phyloP scores from a whole-genome alignment of 345 rosid genomes.

The Citrus maxima region DNA sequence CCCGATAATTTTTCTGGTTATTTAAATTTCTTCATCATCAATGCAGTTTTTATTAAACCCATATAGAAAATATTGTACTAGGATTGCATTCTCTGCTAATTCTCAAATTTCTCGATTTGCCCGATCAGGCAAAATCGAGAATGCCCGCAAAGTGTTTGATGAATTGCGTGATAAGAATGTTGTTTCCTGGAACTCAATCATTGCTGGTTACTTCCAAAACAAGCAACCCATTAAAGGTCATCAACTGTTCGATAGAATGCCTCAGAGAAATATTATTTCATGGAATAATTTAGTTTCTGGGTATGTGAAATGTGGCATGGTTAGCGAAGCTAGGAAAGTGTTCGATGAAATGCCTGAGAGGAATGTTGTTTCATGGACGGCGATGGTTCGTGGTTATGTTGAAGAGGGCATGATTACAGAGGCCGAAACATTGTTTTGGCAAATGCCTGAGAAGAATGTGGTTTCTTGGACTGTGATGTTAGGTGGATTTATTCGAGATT shows the following conservation, averaged over 20 bases:
- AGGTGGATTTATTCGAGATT: slow-evolving; percentile 59
- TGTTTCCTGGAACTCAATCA: slow-evolving; percentile 65
- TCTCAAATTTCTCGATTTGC: slow-evolving; percentile 49
- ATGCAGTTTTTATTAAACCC: slow-evolving; percentile 38
- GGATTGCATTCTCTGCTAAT: slow-evolving; percentile 17
- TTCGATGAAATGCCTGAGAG: slow-evolving; percentile 68
- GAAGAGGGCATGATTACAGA: slow-evolving; percentile 50
- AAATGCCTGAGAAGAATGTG: slow-evolving; percentile 74
- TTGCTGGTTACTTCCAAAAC: slow-evolving; percentile 55
- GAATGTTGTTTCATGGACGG: slow-evolving; percentile 74
- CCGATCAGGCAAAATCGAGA: slow-evolving; percentile 47
- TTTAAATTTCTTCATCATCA: slow-evolving; percentile 1
- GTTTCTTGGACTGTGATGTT: slow-evolving; percentile 87
- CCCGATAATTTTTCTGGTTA: not conserved
- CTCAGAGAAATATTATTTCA: slow-evolving; percentile 61
- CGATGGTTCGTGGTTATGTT: slow-evolving; percentile 68
- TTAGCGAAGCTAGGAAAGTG: slow-evolving; percentile 43
- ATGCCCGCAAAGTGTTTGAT: slow-evolving; percentile 59
- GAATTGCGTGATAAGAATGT: slow-evolving; percentile 40
- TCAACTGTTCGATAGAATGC: slow-evolving; percentile 57
- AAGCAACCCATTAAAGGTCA: slow-evolving; percentile 47
- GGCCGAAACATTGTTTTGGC: slow-evolving; percentile 65
- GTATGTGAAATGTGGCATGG: slow-evolving; percentile 57
- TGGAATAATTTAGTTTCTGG: slow-evolving; percentile 77
- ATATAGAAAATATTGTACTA: slow-evolving; percentile 30